A percentile compares a stretch with the other conserved stretches of the same genome.
Conservation (phyloP, 768 basidiomycete genomes). For the Boletus sp. region DNA sequence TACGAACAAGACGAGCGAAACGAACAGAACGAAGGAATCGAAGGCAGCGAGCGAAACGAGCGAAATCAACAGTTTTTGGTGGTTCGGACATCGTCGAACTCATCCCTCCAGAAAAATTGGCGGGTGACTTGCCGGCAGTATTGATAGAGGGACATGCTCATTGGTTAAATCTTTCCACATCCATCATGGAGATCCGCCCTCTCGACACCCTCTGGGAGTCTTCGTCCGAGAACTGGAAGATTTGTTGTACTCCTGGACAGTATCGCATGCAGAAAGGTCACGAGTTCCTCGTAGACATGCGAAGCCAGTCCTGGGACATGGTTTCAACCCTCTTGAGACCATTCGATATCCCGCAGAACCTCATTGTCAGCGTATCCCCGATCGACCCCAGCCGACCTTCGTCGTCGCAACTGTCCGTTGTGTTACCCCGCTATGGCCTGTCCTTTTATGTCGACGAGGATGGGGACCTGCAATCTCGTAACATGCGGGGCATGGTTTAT, state of each 20-base stretch:
- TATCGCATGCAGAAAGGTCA: constrained; percentile 1
- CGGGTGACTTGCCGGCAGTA: constrained; percentile 19
- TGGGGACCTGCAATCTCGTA: constrained; percentile 36
- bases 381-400: neutral
- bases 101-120: constrained; percentile 19
- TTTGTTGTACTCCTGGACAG: constrained; percentile 5
- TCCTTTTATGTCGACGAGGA: constrained; percentile 36
- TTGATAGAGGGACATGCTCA: constrained; percentile 22
- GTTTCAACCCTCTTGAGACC: constrained; percentile 14
- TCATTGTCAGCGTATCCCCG: constrained; percentile 15
- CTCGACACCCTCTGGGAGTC: constrained; percentile 15
- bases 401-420: constrained; percentile 21
- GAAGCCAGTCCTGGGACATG: constrained; percentile 24
- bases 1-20: constrained; percentile 11
- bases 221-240: constrained; percentile 22
- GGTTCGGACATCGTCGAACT: constrained; percentile 17
- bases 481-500: constrained; percentile 40
- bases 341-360: constrained; percentile 8
- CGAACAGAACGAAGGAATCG: neutral
- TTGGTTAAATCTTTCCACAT: constrained; percentile 26
- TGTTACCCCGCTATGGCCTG: constrained; percentile 39
- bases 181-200: constrained; percentile 26
- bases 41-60: neutral
- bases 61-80: neutral
- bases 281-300: constrained; percentile 22